phyloP scores from a whole-genome alignment of 257 asterid genomes.

The Plantago ovata region DNA sequence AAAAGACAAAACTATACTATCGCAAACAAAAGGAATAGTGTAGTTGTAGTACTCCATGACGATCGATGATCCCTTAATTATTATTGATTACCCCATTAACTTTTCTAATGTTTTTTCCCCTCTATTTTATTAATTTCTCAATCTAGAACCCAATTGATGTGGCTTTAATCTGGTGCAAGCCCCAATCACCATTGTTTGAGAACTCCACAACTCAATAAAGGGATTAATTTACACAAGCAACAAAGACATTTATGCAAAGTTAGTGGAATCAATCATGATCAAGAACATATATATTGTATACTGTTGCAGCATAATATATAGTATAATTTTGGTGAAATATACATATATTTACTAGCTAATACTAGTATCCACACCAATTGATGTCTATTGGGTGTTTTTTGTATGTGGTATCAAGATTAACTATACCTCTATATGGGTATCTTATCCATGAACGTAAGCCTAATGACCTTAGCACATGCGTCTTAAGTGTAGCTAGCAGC shows the following conservation, averaged over 20 bases:
- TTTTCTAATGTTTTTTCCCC: no score
- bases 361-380: neutral
- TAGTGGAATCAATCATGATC: constrained; percentile 81
- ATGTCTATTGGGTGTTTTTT: no score
- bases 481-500: neutral
- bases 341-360: neutral
- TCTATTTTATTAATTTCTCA: constrained; percentile 20
- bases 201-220: constrained; percentile 51
- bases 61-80: neutral
- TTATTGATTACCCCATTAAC: constrained; percentile 38
- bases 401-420: no score
- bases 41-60: no score
- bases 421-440: constrained; percentile 22
- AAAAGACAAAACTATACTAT: no score
- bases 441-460: constrained; percentile 1
- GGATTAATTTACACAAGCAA: constrained; percentile 12
- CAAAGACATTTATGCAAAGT: constrained; percentile 48
- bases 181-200: constrained; percentile 60
- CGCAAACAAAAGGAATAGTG: no score
- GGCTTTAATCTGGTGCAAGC: constrained; percentile 51
- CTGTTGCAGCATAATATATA: constrained; percentile 30
- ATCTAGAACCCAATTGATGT: constrained; percentile 43
- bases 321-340: constrained; percentile 7
- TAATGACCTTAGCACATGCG: constrained; percentile 7
- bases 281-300: no score